Base-by-base conservation (phyloP, 441 rosid genomes). In the Erysimum cheiri region DNA sequence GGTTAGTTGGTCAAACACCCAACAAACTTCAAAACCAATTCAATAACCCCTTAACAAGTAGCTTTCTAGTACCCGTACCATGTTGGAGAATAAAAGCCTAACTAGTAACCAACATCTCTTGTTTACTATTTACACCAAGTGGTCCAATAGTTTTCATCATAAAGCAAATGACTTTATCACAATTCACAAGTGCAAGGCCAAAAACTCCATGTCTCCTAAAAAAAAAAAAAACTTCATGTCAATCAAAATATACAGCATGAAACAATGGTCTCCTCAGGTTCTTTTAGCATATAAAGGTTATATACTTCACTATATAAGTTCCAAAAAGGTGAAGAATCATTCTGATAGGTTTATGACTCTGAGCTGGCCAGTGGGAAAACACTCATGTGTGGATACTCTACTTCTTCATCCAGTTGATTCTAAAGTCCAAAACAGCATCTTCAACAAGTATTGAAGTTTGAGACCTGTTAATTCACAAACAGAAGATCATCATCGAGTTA, bases 371-470 rank as follows among this genome's bases (percentile, higher is more conserved):
- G 77, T 86, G 6, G 93, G 82, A 87, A 62, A 73, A 87, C 78
- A 8, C 72, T 88, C 76, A 88, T 88, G 62, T 87, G 83, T 49
- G 96, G 95, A 79, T 88, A 92, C 8, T 69, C 75, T 53, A 85
- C 88, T 80, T 76, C 84, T 67, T 90, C 87, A 67, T 90, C 90
- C 3, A 92, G 88, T 66, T 85, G 89, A 62, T 80, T 81, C 77
- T 92, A 90, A 19, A 50, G 86, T 84, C 95, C 93, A 92, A 56
- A 78, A 8, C 85, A 92, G 69, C 93, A 87, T 88, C 81, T 87
- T 90, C 65, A 88, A 77, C 83, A 88, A 80, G 68, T 84, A 79
- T 37, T 87, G 85, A 70, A 92, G 91, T 82, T 88, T 92, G 46
- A 95, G 85, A 61, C 85, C 93, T 92, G 91, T 24, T 19, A 2